Percentiles rank a stretch among this genome's conserved stretches.
Evolutionary conservation across 2,329 filamentous ascomycete species (phyloP).

Genomic region (Ophiostoma piceae): DNA sequence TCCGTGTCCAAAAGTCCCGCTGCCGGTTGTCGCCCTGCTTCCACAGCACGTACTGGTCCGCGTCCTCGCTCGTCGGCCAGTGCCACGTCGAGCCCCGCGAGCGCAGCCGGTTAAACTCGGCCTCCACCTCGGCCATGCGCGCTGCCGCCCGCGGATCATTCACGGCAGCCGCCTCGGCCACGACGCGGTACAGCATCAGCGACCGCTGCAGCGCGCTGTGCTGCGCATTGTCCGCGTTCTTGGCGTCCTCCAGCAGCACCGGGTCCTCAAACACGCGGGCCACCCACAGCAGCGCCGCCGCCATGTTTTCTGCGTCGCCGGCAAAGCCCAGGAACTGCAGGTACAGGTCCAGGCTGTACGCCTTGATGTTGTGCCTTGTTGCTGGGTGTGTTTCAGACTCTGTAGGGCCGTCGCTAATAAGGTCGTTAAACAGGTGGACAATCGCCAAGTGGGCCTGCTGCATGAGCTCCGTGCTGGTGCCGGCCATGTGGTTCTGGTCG

Average conservation of each 20-base stretch:
- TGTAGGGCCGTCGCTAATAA: slow-evolving; percentile 27
- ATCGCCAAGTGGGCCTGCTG: slow-evolving; percentile 24
- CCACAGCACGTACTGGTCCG: slow-evolving; percentile 33
- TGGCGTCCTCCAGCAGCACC: slow-evolving; percentile 35
- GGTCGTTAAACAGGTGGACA: slow-evolving; percentile 25
- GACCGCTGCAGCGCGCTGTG: slow-evolving; percentile 32
- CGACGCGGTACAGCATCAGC: slow-evolving; percentile 41
- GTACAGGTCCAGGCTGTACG: slow-evolving; percentile 52
- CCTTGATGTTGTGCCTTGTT: slow-evolving; percentile 41
- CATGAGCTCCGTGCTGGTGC: slow-evolving; percentile 18
- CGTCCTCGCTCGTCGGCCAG: slow-evolving; percentile 39
- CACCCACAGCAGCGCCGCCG: slow-evolving; percentile 55
- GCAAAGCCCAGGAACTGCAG: slow-evolving; percentile 58
- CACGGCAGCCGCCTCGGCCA: slow-evolving; percentile 32
- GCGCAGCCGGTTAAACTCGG: neutral
- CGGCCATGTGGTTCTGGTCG: neutral
- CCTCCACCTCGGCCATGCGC: neutral
- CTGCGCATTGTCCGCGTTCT: slow-evolving; percentile 36
- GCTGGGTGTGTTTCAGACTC: slow-evolving; percentile 11
- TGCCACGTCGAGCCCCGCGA: slow-evolving; percentile 27
- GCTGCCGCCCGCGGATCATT: neutral
- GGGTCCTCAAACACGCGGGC: slow-evolving; percentile 41
- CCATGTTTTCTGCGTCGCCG: slow-evolving; percentile 56
- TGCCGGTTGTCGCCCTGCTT: slow-evolving; percentile 22
- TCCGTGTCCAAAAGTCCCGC: slow-evolving; percentile 25